phyloP scores from a whole-genome alignment of 2,329 filamentous ascomycete genomes.

The Xylaria multiplex region DNA sequence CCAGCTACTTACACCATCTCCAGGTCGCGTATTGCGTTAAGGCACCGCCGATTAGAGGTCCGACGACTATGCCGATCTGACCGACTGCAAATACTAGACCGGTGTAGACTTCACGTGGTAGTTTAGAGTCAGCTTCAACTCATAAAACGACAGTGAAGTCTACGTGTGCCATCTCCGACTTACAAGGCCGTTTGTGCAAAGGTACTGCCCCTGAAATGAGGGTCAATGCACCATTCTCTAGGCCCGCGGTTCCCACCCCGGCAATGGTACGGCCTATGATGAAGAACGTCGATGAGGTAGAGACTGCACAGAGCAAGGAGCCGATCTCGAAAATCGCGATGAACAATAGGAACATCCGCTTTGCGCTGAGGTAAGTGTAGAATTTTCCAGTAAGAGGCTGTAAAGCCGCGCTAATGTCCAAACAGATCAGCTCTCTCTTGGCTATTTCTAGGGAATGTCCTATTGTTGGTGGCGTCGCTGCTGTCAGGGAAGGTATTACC shows the following conservation, averaged over 20 bases:
- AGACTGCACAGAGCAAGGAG: constrained; percentile 32
- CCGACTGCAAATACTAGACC: constrained; percentile 18
- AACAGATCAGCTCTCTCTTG: neutral
- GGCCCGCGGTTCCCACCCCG: constrained; percentile 24
- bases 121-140: neutral
- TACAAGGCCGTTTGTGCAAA: constrained; percentile 30
- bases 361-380: constrained; percentile 24
- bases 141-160: neutral
- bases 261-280: constrained; percentile 31
- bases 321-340: constrained; percentile 28
- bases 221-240: constrained; percentile 33
- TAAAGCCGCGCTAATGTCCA: constrained; percentile 11
- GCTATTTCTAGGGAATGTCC: neutral
- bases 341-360: constrained; percentile 30
- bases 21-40: constrained; percentile 34
- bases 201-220: constrained; percentile 17
- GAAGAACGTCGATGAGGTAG: constrained; percentile 27
- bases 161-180: neutral
- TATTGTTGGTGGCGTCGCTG: neutral
- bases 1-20: constrained; percentile 33
- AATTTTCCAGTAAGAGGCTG: constrained; percentile 30
- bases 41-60: constrained; percentile 22
- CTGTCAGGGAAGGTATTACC: constrained; percentile 1
- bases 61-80: constrained; percentile 21
- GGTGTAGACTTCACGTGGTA: constrained; percentile 10